Evolutionary conservation across 2,329 filamentous ascomycete species (phyloP), one percentile per base, ranked within the genome.

Genomic region (Stagonosporopsis vannaccii): DNA sequence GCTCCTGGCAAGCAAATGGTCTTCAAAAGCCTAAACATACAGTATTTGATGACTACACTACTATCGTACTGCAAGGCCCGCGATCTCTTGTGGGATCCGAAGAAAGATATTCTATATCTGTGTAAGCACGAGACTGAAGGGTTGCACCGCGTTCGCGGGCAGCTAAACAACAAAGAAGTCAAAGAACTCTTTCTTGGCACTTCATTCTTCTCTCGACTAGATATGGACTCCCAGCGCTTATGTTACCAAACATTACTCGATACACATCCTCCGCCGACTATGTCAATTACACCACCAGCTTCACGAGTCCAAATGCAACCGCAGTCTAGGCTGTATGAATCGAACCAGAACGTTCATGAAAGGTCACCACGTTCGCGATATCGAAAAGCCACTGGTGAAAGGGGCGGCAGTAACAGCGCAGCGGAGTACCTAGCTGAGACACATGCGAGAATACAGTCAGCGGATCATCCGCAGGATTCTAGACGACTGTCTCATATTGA

Each of bases 1-100:
- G 53, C 52, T 2, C 62, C 67, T 15, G 69, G 67, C 2, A 63
- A 68, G 17, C 55, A 62, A 6, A 60, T 55, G 25, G 68, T 57
- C n/a, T 69, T 67, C 50, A 72, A 68, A 43, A 62, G 69, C 6
- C 42, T 75, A 11, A 74, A 72, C 43, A 68, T 72, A 49, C 56
- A 66, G 3, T 69, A 72, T 44, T 54, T 74, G 3, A 45, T 74
- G 20, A 69, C 65, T 26, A 68, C 68, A 2, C 41, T 70, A 12
- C 43, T 74, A 3, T 58, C 66, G 17, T 67, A 62, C 26, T 74
- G 65, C 49, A 68, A 60, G 19, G 58, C 56, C n/a, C 59, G 57
- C 32, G 62, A 68, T 19, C 51, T 75, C 3, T 30, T 51, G 2
- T 74, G 71, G 70, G 69, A 73, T 46, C 70, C 71, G 4, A 61